These are phyloP conservation scores for Wickerhamomyces bisporus DNA, from an alignment of 805 yeast genomes.

Conservation along the genomic window DNA sequence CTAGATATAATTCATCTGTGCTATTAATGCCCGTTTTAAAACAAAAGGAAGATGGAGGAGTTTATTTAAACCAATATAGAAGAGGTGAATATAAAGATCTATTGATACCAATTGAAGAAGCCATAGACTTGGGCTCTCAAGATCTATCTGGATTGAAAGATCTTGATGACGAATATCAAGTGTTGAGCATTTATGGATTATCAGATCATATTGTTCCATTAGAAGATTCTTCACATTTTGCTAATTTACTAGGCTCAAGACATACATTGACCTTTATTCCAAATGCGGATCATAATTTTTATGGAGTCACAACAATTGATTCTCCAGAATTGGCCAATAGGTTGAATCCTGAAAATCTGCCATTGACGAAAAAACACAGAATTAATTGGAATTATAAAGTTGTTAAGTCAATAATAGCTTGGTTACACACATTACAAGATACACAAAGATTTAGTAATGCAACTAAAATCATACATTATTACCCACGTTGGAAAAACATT, in stretches of 20 bases:
- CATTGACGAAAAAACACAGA: conserved; percentile 38
- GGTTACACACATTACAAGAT: conserved; percentile 43
- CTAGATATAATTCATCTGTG: conserved; percentile 44
- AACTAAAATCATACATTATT: conserved; percentile 31
- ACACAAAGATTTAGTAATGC: conserved; percentile 44
- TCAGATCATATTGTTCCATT: conserved; percentile 62
- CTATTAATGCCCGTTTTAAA: conserved; percentile 13
- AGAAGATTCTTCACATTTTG: conserved; percentile 54
- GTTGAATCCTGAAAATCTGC: conserved; percentile 34
- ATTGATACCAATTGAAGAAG: conserved; percentile 45
- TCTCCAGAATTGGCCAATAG: conserved; percentile 26
- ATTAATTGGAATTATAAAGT: conserved; percentile 60
- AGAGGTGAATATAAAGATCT: conserved; percentile 41
- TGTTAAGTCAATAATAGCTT: conserved; percentile 42
- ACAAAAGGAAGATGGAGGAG: conserved; percentile 31
- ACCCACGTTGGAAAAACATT: conserved; percentile 53
- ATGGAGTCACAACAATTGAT: conserved; percentile 39
- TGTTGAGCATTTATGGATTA: conserved; percentile 67
- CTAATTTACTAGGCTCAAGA: conserved; percentile 50
- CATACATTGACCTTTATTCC: conserved; percentile 54
- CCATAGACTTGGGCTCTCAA: conserved; percentile 42
- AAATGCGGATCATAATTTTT: conserved; percentile 79
- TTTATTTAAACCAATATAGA: conserved; percentile 37
- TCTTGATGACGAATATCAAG: conserved; percentile 43
- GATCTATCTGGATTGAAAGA: conserved; percentile 38